These are phyloP conservation scores for Apiospora marii DNA, from an alignment of 2,329 filamentous ascomycete genomes.

Conservation along the genomic window DNA sequence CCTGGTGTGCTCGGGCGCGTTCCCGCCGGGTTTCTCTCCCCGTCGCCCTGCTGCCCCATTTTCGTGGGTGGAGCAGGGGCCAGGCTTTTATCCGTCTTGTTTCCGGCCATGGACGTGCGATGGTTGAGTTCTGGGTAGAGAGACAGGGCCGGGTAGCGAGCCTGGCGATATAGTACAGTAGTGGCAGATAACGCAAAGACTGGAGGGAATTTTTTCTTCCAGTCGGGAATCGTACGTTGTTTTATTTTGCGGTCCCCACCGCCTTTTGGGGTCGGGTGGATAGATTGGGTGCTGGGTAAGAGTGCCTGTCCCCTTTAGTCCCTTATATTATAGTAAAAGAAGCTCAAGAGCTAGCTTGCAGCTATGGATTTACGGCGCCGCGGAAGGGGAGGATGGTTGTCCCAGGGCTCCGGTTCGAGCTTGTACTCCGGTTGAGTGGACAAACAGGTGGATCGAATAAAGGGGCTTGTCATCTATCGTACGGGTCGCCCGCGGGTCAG, in stretches of 20 bases:
- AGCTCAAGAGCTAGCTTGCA: neutral
- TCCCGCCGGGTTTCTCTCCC: neutral
- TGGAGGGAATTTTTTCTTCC: neutral
- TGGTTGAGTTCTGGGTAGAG: too few species aligned
- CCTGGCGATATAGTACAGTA: neutral
- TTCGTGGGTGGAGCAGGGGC: neutral
- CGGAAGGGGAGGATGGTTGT: neutral
- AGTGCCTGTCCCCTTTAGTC: neutral
- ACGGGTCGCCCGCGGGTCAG: neutral
- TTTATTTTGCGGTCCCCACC: neutral
- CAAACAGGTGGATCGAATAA: neutral
- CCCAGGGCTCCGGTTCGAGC: conserved; percentile 15
- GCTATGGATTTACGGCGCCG: neutral
- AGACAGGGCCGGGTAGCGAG: neutral
- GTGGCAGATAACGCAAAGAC: neutral
- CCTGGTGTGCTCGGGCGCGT: too few species aligned
- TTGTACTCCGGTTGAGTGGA: neutral
- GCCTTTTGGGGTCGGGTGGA: neutral
- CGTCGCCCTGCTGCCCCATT: neutral
- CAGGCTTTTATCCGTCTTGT: neutral
- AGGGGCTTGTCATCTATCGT: conserved; percentile 2
- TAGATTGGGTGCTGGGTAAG: neutral
- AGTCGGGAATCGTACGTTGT: neutral
- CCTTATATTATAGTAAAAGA: neutral
- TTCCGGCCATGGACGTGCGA: neutral